These are phyloP conservation scores for Paramecium pentaurelia DNA, from an alignment of 73 alveolate genomes.

Conservation along the genomic window DNA sequence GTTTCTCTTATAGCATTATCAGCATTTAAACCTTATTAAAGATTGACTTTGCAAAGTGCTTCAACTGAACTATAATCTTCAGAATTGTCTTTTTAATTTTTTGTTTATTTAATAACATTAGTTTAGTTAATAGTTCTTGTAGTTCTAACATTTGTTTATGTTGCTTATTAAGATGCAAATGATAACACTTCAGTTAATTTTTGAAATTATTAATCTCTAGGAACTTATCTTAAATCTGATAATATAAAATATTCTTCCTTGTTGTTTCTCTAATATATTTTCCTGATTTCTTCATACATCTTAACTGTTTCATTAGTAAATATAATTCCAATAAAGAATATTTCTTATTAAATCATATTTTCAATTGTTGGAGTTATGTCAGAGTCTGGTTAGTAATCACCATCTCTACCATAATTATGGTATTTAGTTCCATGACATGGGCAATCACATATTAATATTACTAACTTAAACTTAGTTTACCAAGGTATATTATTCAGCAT, in stretches of 20 bases:
- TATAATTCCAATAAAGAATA: not conserved
- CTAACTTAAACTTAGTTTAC: constrained; percentile 67
- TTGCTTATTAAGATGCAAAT: not conserved
- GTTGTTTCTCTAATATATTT: not conserved
- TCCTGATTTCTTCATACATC: not conserved
- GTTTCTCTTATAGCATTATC: not conserved
- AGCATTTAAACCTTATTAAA: not conserved
- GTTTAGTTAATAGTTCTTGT: not conserved
- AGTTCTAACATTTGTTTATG: not conserved
- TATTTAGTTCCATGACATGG: constrained; percentile 70
- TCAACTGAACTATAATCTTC: not conserved
- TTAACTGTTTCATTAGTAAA: not conserved
- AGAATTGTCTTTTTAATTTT: not conserved
- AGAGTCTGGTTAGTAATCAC: constrained; percentile 57
- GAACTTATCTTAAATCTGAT: not conserved
- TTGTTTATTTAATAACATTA: not conserved
- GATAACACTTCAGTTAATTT: not conserved
- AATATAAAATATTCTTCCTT: not conserved
- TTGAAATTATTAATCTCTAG: not conserved
- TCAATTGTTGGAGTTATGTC: not conserved
- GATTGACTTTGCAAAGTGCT: not conserved
- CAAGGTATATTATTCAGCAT: constrained; percentile 62
- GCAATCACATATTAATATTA: constrained; percentile 74
- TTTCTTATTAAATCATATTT: not conserved
- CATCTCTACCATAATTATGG: constrained; percentile 53